Base-by-base conservation (phyloP, 352 stramenopile genomes). In the Phytophthora megakarya region DNA sequence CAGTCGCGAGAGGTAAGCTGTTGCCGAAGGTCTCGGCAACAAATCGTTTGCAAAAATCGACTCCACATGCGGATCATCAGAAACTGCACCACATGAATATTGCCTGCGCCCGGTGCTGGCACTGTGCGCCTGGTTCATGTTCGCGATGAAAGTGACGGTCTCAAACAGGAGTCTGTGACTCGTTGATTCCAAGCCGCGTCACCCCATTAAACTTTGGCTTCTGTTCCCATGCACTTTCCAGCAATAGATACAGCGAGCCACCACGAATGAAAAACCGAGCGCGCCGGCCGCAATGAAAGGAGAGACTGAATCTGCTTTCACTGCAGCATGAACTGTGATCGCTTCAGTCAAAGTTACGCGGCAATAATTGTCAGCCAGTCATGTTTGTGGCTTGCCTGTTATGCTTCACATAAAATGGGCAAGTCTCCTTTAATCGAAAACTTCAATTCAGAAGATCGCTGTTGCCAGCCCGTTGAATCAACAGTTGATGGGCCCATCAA, bases 391-490 rank as follows among this genome's bases (percentile, higher is more conserved):
- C 16, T 22, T 37, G 22, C 35, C 18, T 30, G 23, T 32, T 61
- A 44, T 11, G 7, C 26, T 12, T 48, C n/a, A n/a, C 56, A 64
- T 64, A 64, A 48, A 64, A 58, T 16, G 56, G 40, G 18, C 55
- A 48, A 42, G 35, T 56, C 33, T 47, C 35, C 25, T 19, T 57
- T 58, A 58, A 51, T 64, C 56, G 37, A 57, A 25, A 45, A 38
- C 23, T 57, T 50, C 55, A 57, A 57, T 44, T 61, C 40, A 25
- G 39, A 61, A 50, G 52, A 51, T 51, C 21, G 52, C 45, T 35
- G 28, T 42, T 49, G 26, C n/a, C n/a, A n/a, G 25, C 37, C 15
- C 25, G 25, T 19, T 16, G 10, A 28, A 15, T 39, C n/a, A n/a
- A n/a, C n/a, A n/a, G n/a, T n/a, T n/a, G n/a, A n/a, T n/a, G n/a